Evolutionary conservation across 1,139 yeast genomes (phyloP).

Genomic region (Saccharomyces pastorianus): DNA sequence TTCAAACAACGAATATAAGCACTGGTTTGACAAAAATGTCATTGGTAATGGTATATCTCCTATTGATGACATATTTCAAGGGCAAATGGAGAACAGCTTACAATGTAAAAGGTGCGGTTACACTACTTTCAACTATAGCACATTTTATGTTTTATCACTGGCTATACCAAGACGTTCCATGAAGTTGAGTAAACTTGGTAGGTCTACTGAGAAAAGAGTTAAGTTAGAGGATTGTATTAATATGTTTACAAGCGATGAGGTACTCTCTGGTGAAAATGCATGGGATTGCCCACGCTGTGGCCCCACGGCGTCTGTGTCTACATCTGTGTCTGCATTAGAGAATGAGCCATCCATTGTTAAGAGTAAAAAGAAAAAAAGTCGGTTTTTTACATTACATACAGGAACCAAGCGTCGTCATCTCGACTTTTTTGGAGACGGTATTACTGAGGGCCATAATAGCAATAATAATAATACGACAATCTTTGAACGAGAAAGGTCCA

Average conservation of each 20-base stretch:
- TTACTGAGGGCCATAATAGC: too few species aligned
- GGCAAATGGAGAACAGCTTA: slow-evolving; percentile 58
- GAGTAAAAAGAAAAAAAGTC: slow-evolving; percentile 11
- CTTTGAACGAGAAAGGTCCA: slow-evolving; percentile 17
- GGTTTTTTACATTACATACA: slow-evolving; percentile 18
- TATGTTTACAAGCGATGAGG: slow-evolving; percentile 60
- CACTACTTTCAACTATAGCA: slow-evolving; percentile 50
- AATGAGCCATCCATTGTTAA: not conserved
- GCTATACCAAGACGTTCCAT: slow-evolving; percentile 44
- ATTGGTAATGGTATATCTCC: slow-evolving; percentile 58
- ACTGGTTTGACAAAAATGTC: slow-evolving; percentile 50
- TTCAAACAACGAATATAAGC: slow-evolving; percentile 43
- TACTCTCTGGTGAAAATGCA: slow-evolving; percentile 62
- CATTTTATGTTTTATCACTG: slow-evolving; percentile 56
- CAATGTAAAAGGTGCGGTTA: slow-evolving; percentile 57
- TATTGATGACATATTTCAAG: slow-evolving; percentile 54
- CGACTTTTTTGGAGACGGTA: not conserved
- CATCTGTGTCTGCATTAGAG: slow-evolving; percentile 1
- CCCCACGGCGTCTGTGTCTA: slow-evolving; percentile 19
- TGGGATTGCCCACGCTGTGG: slow-evolving; percentile 74
- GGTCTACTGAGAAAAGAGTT: slow-evolving; percentile 32
- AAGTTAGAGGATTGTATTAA: slow-evolving; percentile 56
- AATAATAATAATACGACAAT: too few species aligned
- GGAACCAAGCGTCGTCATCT: slow-evolving; percentile 7
- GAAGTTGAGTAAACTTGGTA: slow-evolving; percentile 22